Conservation (phyloP, 495 filamentous ascomycete genomes). For the Aspergillus avenaceus region DNA sequence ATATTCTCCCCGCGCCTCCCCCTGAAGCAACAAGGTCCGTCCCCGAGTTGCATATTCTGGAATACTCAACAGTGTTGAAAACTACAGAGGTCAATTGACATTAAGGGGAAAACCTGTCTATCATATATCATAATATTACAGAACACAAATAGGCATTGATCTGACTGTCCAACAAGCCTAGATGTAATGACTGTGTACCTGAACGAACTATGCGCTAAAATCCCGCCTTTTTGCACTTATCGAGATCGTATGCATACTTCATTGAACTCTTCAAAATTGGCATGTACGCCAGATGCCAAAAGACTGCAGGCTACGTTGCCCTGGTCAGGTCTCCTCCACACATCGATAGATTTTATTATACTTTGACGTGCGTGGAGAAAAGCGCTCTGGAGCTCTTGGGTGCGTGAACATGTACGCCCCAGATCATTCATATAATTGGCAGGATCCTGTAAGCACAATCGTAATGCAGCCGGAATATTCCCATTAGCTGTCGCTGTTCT, state of each 20-base stretch:
- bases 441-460: conserved; percentile 58
- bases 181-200: no score
- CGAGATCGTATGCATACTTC: conserved; percentile 9
- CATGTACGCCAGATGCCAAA: conserved; percentile 23
- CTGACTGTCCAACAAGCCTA: no score
- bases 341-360: conserved; percentile 17
- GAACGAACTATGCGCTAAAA: no score
- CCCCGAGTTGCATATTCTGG: no score
- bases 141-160: no score
- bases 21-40: no score
- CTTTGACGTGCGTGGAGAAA: conserved; percentile 21
- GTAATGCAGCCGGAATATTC: conserved; percentile 22
- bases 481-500: conserved; percentile 24
- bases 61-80: no score
- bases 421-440: conserved; percentile 54
- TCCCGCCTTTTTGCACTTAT: no score
- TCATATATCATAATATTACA: no score
- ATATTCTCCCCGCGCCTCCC: no score
- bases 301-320: conserved; percentile 16
- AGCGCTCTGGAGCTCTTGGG: conserved; percentile 24
- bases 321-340: conserved; percentile 13
- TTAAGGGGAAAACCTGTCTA: no score
- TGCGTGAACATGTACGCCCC: conserved; percentile 37
- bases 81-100: no score
- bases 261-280: conserved; percentile 33